Evolutionary conservation across 2,329 filamentous ascomycete genomes (phyloP), one percentile per base, ranked within the genome.

Genomic region (Verticillium dahliae): DNA sequence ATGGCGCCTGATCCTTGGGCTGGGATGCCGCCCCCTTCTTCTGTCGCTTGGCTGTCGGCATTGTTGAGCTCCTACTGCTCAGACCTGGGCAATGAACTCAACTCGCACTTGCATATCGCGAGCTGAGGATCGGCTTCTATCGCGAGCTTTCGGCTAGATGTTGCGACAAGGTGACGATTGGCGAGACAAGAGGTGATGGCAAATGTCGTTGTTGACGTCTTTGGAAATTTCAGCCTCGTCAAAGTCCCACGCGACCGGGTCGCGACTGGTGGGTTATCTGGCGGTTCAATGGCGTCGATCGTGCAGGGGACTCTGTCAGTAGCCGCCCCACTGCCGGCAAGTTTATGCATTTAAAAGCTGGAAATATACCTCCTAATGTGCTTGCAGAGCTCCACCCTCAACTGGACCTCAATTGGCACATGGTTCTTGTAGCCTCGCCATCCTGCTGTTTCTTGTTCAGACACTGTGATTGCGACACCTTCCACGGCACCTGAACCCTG

Each of bases 21-120:
- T 75, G 74, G 63, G 78, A 72, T 63, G 78, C 75, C 68, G 76
- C 76, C 73, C 79, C 80, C 74, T 80, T 80, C 71, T 81, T 85
- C 66, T 82, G 79, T 71, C 84, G 80, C 75, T 86, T 87, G 65
- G 83, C 81, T 67, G 78, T 84, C 68, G 84, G 83, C 84, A 87
- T 86, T 65, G 65, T 62, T 63, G 66, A 62, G 64, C 57, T 62
- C 22, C 35, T 62, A n/a, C 22, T 50, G 45, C 45, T 37, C 50
- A 56, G 50, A 60, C 14, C 37, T 56, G n/a, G 33, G 55, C 22
- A 22, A 15, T 11, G 27, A 35, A 14, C 35, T 35, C 27, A 22
- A 56, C 55, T 35, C 14, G 22, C 33, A 34, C 15, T 56, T 13
- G 55, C n/a, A 34, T 56, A 22, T 7, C 15, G 18, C 22, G 18